phyloP scores from a whole-genome alignment of 768 basidiomycete genomes.

The Tulasnella sp. region DNA sequence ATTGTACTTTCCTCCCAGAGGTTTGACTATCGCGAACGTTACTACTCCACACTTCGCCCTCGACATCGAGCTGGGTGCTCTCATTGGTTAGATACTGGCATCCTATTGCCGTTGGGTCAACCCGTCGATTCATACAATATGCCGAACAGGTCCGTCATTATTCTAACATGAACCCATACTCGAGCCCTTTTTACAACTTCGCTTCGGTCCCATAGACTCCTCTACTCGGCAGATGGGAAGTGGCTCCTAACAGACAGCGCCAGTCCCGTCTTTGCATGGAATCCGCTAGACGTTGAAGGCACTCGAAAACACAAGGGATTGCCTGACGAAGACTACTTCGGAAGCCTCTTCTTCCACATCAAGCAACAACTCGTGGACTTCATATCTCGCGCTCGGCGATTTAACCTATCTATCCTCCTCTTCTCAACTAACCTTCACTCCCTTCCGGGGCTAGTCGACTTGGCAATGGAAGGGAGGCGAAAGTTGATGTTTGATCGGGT shows the following conservation, averaged over 20 bases:
- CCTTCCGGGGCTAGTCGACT: conserved; percentile 43
- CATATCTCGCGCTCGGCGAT: conserved; percentile 37
- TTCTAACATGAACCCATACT: background rate
- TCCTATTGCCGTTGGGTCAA: conserved; percentile 50
- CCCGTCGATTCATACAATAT: conserved; percentile 41
- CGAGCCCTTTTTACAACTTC: background rate
- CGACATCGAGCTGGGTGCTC: conserved; percentile 46
- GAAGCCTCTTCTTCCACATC: conserved; percentile 36
- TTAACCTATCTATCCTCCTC: conserved; percentile 39
- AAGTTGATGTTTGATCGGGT: conserved; percentile 45
- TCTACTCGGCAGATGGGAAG: conserved; percentile 45
- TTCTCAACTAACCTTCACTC: conserved; percentile 35
- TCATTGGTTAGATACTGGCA: conserved; percentile 41
- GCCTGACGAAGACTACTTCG: conserved; percentile 45
- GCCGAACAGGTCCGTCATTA: conserved; percentile 35
- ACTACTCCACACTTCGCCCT: conserved; percentile 37
- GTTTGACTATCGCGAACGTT: no score
- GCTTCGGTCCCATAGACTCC: conserved; percentile 34
- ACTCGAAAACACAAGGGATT: conserved; percentile 42
- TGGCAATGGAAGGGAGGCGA: conserved; percentile 22
- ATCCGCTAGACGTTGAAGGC: conserved; percentile 42
- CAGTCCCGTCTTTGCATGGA: conserved; percentile 51
- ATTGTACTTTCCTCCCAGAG: no score
- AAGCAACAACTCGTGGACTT: conserved; percentile 42
- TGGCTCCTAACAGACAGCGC: conserved; percentile 44